Evolutionary conservation across 371 early-diverging fungal species (phyloP).

Genomic region (Actinomortierella ambigua): DNA sequence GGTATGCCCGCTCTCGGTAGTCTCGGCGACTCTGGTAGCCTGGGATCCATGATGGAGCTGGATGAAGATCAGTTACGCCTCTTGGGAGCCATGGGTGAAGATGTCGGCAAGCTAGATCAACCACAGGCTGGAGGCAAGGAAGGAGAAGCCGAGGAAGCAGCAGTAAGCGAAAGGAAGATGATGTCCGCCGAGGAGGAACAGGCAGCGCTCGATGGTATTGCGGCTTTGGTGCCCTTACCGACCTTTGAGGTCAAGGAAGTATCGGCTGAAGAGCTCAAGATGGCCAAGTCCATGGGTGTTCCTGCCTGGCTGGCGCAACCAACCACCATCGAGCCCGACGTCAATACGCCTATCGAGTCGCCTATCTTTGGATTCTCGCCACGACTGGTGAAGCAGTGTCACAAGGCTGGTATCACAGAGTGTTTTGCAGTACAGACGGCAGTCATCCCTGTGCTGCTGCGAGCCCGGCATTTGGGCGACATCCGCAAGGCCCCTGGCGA

Average conservation of each 20-base stretch:
- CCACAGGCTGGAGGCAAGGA: not conserved
- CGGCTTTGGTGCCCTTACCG: slow-evolving; percentile 35
- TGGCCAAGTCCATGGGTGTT: slow-evolving; percentile 67
- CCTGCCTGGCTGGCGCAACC: slow-evolving; percentile 89
- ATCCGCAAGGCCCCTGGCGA: slow-evolving; percentile 68
- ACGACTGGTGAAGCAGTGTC: slow-evolving; percentile 63
- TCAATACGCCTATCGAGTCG: slow-evolving; percentile 50
- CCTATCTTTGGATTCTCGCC: slow-evolving; percentile 62
- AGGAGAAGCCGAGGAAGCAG: slow-evolving; percentile 3
- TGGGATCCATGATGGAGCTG: too few relatives aligned
- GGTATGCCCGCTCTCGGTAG: too few relatives aligned
- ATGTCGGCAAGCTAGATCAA: not conserved
- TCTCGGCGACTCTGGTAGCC: too few relatives aligned
- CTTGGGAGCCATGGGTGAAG: too few relatives aligned
- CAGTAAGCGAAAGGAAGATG: slow-evolving; percentile 1
- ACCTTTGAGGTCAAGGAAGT: slow-evolving; percentile 40
- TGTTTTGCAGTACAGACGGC: slow-evolving; percentile 94
- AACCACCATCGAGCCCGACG: slow-evolving; percentile 66
- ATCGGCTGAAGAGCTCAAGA: slow-evolving; percentile 26
- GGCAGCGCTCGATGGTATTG: slow-evolving; percentile 36
- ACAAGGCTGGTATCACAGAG: slow-evolving; percentile 65
- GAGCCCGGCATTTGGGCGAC: slow-evolving; percentile 58
- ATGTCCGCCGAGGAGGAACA: slow-evolving; percentile 23
- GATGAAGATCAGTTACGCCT: too few relatives aligned
- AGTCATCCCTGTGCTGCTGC: slow-evolving; percentile 80